Conservation (phyloP, 2,329 filamentous ascomycete genomes). For the Colletotrichum sp. region DNA sequence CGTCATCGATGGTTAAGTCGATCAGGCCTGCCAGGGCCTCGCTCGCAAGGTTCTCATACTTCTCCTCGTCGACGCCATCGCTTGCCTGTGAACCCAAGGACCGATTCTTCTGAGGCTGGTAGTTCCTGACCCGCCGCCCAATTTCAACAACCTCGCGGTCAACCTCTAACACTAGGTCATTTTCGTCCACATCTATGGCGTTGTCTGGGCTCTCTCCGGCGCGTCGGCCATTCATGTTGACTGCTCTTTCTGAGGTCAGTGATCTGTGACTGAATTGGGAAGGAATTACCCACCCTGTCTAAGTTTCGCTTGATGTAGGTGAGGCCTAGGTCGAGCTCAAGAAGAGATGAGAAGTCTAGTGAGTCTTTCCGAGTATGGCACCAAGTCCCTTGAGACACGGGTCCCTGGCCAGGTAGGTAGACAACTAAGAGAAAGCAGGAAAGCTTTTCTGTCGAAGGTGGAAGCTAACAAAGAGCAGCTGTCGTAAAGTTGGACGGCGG, state of each 20-base stretch:
- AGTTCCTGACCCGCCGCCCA: not conserved
- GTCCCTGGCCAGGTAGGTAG: not conserved
- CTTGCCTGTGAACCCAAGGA: not conserved
- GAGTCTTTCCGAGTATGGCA: not conserved
- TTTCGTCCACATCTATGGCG: not conserved
- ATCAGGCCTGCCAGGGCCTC: slow-evolving; percentile 31
- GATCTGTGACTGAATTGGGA: not conserved
- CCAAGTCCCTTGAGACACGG: not conserved
- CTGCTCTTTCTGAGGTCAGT: not conserved
- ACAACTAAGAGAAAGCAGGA: not conserved
- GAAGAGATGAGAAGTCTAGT: not conserved
- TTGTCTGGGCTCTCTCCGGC: not conserved
- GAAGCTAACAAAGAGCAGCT: not conserved
- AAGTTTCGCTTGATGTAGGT: not conserved
- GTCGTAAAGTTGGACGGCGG: not conserved
- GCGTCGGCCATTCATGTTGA: not conserved
- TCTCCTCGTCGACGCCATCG: slow-evolving; percentile 3
- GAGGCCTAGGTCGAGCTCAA: not conserved
- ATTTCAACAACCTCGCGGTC: not conserved
- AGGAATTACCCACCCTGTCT: not conserved
- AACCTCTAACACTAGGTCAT: not conserved
- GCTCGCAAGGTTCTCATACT: slow-evolving; percentile 19
- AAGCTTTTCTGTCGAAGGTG: not conserved
- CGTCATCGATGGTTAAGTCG: slow-evolving; percentile 36
- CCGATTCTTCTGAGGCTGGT: not conserved